These are phyloP conservation scores for Sugiyamaella novakii DNA, from an alignment of 1,139 yeast genomes.

Conservation along the genomic window DNA sequence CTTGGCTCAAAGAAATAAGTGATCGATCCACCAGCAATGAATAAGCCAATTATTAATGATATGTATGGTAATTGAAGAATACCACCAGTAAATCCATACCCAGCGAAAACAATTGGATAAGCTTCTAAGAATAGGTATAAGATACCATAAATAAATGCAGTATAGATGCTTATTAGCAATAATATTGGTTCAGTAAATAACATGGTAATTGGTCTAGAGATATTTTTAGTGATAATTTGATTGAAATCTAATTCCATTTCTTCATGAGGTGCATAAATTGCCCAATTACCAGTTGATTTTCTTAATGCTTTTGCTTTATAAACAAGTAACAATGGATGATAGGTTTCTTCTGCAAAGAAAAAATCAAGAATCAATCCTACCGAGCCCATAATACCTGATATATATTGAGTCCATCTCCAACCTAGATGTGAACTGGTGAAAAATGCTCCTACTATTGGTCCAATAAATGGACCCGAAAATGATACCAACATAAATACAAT, in stretches of 20 bases:
- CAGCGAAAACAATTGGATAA: slow-evolving; percentile 68
- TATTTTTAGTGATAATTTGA: slow-evolving; percentile 68
- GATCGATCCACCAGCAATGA: slow-evolving; percentile 42
- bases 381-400: slow-evolving; percentile 53
- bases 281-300: slow-evolving; percentile 65
- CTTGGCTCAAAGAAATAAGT: slow-evolving; percentile 41
- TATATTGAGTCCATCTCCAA: slow-evolving; percentile 62
- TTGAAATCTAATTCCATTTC: slow-evolving; percentile 60
- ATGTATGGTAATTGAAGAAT: slow-evolving; percentile 54
- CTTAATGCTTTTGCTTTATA: slow-evolving; percentile 51
- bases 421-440: slow-evolving; percentile 45
- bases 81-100: slow-evolving; percentile 58
- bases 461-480: slow-evolving; percentile 71
- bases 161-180: slow-evolving; percentile 67
- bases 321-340: slow-evolving; percentile 48
- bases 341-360: slow-evolving; percentile 52
- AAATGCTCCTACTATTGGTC: slow-evolving; percentile 52
- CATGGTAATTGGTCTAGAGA: slow-evolving; percentile 71
- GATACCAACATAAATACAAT: slow-evolving; percentile 64
- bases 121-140: slow-evolving; percentile 79
- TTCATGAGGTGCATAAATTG: slow-evolving; percentile 82
- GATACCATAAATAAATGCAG: slow-evolving; percentile 83
- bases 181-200: slow-evolving; percentile 72
- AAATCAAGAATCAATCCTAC: slow-evolving; percentile 40
- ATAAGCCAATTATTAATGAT: slow-evolving; percentile 55